Percentiles rank a stretch among this genome's conserved stretches.
Evolutionary conservation across 2,329 filamentous ascomycete genomes (phyloP).

Genomic region (Colletotrichum tabaci): DNA sequence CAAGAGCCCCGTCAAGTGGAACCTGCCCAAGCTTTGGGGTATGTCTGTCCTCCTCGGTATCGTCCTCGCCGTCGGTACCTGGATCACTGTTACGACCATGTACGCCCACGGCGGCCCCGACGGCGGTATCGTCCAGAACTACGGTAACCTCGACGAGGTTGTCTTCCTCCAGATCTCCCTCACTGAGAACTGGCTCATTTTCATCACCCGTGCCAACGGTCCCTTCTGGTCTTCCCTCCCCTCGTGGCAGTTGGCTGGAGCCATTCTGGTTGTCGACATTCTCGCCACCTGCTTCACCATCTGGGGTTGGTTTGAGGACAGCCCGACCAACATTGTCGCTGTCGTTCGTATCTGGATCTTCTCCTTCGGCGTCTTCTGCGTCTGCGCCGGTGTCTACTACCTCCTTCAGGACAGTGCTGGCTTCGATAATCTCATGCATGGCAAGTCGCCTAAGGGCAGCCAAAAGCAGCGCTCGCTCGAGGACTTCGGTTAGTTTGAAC

Average conservation of each 20-base stretch:
- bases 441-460: constrained; percentile 85
- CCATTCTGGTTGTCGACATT: constrained; percentile 86
- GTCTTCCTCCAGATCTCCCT: constrained; percentile 92
- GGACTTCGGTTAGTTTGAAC: constrained; percentile 76
- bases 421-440: constrained; percentile 95
- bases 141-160: constrained; percentile 84
- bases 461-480: constrained; percentile 88
- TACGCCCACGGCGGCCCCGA: constrained; percentile 75
- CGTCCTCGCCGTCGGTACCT: constrained; percentile 86
- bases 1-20: constrained; percentile 84
- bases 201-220: constrained; percentile 94
- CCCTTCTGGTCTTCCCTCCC: constrained; percentile 93
- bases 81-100: constrained; percentile 92
- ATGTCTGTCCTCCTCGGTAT: constrained; percentile 89
- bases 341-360: constrained; percentile 93
- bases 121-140: constrained; percentile 92
- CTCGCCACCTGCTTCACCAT: constrained; percentile 88
- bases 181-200: constrained; percentile 96
- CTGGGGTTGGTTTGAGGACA: constrained; percentile 83
- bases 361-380: constrained; percentile 90
- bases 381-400: constrained; percentile 82
- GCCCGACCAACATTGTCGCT: constrained; percentile 82
- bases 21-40: constrained; percentile 93
- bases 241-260: constrained; percentile 86
- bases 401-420: constrained; percentile 84